phyloP scores from a whole-genome alignment of 805 yeast species.

The Ogataea henricii region DNA sequence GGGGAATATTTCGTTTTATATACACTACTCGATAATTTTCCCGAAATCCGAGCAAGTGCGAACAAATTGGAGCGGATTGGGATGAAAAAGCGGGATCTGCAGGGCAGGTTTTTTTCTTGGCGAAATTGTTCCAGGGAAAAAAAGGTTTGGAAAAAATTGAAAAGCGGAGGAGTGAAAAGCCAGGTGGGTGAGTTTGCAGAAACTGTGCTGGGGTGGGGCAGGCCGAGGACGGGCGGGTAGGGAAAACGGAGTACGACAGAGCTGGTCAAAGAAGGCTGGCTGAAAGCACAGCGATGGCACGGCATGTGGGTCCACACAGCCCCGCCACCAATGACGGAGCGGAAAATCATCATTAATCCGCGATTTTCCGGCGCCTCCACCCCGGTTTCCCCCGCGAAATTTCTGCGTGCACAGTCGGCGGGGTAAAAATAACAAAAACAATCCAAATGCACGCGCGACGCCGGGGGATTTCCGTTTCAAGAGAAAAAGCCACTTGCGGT shows the following conservation, averaged over 20 bases:
- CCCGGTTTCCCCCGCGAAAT: constrained; percentile 5
- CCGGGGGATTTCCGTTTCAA: constrained; percentile 1
- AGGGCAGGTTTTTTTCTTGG: constrained; percentile 2
- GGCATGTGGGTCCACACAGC: too few species aligned
- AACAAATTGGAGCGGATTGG: constrained; percentile 1
- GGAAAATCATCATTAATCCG: constrained; percentile 13
- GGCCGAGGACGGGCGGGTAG: not conserved
- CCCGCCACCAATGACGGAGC: not conserved
- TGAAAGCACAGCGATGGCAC: too few species aligned
- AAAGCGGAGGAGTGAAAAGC: too few species aligned
- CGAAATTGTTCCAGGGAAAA: not conserved
- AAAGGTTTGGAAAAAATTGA: not conserved
- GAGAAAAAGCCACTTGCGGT: not conserved
- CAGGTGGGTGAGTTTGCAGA: not conserved
- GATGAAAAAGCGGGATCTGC: not conserved
- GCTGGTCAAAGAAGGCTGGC: too few species aligned
- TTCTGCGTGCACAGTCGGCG: not conserved
- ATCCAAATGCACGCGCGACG: not conserved
- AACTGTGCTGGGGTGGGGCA: not conserved
- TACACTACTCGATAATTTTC: constrained; percentile 4
- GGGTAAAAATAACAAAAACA: not conserved
- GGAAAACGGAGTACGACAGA: not conserved
- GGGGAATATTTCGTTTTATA: constrained; percentile 2
- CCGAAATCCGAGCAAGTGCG: constrained; percentile 6
- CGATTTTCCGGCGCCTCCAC: constrained; percentile 10